These are phyloP conservation scores for Capsicum baccatum DNA, from an alignment of 257 asterid genomes.

Conservation along the genomic window DNA sequence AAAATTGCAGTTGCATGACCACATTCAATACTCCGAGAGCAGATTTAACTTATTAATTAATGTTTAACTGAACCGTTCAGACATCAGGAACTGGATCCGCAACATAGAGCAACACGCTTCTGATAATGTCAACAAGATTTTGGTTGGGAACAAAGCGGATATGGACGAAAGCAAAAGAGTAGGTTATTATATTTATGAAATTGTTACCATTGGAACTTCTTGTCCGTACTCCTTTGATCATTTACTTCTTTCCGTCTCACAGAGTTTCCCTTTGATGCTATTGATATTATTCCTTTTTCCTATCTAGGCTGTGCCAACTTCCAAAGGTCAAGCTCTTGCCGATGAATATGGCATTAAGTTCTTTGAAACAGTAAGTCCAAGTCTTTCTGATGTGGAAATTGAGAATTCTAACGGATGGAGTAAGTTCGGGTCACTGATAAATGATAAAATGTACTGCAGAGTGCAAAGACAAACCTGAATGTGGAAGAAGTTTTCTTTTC, in stretches of 20 bases:
- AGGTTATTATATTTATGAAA: slow-evolving; percentile 16
- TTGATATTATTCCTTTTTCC: not conserved
- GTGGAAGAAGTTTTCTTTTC: slow-evolving; percentile 92
- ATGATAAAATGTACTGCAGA: slow-evolving; percentile 45
- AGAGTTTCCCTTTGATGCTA: slow-evolving; percentile 1
- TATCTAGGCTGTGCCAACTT: slow-evolving; percentile 72
- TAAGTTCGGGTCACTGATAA: not conserved
- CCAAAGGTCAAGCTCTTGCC: slow-evolving; percentile 85
- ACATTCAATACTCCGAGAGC: not conserved
- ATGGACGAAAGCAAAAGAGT: slow-evolving; percentile 95
- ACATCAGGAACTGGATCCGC: slow-evolving; percentile 82
- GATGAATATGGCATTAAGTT: slow-evolving; percentile 87
- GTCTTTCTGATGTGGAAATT: not conserved
- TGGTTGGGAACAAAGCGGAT: slow-evolving; percentile 90
- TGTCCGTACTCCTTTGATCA: slow-evolving; percentile 6
- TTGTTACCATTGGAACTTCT: slow-evolving; percentile 1
- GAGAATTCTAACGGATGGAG: not conserved
- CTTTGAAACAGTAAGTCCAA: slow-evolving; percentile 73
- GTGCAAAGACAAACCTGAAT: slow-evolving; percentile 88
- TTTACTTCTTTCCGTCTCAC: not conserved
- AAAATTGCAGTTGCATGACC: not conserved
- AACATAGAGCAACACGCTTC: slow-evolving; percentile 86
- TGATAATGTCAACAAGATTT: slow-evolving; percentile 74
- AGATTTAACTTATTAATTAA: slow-evolving; percentile 27
- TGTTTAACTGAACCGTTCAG: slow-evolving; percentile 40